phyloP scores from a whole-genome alignment of 768 basidiomycete genomes.

The Leccinellum luteum region DNA sequence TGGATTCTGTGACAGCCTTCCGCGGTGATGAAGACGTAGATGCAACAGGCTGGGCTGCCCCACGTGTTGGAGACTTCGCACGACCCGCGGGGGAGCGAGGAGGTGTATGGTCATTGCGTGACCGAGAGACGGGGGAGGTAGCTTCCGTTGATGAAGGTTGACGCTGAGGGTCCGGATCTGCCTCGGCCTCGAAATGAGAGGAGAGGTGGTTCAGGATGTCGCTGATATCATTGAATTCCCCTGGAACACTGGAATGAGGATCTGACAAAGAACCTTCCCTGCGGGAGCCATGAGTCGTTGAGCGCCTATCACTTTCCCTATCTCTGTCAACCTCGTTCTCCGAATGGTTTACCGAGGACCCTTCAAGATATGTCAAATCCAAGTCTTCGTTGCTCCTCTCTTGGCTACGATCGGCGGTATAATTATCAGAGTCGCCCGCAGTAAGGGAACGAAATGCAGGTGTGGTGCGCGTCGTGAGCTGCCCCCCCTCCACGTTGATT shows the following conservation, averaged over 20 bases:
- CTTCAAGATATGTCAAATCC: slow-evolving; percentile 54
- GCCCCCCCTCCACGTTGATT: slow-evolving; percentile 44
- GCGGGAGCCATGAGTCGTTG: slow-evolving; percentile 23
- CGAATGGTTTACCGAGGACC: slow-evolving; percentile 17
- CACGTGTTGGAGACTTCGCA: slow-evolving; percentile 35
- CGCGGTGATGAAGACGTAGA: slow-evolving; percentile 47
- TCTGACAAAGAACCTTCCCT: slow-evolving; percentile 35
- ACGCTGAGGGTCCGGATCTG: slow-evolving; percentile 41
- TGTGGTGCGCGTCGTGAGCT: slow-evolving; percentile 59
- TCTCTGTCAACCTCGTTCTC: slow-evolving; percentile 34
- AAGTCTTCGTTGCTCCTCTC: slow-evolving; percentile 47
- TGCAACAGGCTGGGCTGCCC: slow-evolving; percentile 41
- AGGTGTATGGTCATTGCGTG: slow-evolving; percentile 21
- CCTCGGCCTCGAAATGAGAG: slow-evolving; percentile 61
- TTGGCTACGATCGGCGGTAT: slow-evolving; percentile 19
- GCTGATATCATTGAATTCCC: slow-evolving; percentile 68
- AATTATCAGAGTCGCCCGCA: slow-evolving; percentile 38
- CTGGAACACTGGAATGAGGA: slow-evolving; percentile 48
- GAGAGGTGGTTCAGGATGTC: slow-evolving; percentile 77
- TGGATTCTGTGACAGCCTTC: slow-evolving; percentile 21
- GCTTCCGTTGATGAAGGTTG: slow-evolving; percentile 36
- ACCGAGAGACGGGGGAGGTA: slow-evolving; percentile 32
- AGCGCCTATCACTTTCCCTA: slow-evolving; percentile 41
- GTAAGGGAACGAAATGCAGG: slow-evolving; percentile 81
- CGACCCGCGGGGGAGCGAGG: slow-evolving; percentile 19